A percentile compares a stretch with the other conserved stretches of the same genome.
Conservation (phyloP, 257 asterid species). For the Nicotiana sylvestris region DNA sequence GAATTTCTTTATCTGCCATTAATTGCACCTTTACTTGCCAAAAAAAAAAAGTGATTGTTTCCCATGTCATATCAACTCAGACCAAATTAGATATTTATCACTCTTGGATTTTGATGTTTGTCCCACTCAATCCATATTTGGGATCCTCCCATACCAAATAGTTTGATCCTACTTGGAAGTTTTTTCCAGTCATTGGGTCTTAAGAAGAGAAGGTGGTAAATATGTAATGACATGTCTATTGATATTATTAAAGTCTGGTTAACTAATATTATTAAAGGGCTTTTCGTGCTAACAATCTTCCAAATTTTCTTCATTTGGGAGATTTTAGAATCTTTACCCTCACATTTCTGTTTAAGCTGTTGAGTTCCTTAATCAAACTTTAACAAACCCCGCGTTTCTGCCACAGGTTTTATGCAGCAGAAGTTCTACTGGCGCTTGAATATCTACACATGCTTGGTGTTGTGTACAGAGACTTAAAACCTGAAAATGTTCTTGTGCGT, state of each 20-base stretch:
- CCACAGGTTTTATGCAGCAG: conserved; percentile 78
- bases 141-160: too few species aligned
- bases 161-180: too few species aligned
- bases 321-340: not conserved
- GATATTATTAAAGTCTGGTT: not conserved
- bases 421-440: conserved; percentile 75
- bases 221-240: too few species aligned
- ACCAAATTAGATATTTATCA: too few species aligned
- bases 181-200: too few species aligned
- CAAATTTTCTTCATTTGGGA: not conserved
- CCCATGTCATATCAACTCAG: not conserved
- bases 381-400: not conserved
- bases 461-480: conserved; percentile 74
- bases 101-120: too few species aligned
- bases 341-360: not conserved
- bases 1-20: not conserved
- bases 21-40: not conserved
- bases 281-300: not conserved
- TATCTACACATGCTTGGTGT: conserved; percentile 90
- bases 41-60: not conserved
- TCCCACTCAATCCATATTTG: too few species aligned
- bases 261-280: not conserved
- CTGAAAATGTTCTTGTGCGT: conserved; percentile 76
- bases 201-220: too few species aligned
- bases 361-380: not conserved